Conservation (phyloP, 139 green algal genomes). For the Tetraselmis chui region DNA sequence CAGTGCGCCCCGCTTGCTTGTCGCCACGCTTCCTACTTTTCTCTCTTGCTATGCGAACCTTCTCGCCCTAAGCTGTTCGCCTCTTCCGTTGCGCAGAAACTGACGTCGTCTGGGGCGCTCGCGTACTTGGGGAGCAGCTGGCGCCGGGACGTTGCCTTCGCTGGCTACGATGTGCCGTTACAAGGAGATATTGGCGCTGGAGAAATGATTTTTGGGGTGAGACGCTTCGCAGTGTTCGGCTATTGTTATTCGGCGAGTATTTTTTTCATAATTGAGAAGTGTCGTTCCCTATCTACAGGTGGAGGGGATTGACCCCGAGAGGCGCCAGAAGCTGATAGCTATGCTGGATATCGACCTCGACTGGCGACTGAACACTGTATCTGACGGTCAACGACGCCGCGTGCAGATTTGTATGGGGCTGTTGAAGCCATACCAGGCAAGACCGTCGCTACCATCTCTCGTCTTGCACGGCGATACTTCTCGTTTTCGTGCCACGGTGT, state of each 20-base stretch:
- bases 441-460: too few species aligned
- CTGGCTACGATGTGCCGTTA: conserved; percentile 70
- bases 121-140: conserved; percentile 80
- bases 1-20: background rate
- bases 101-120: conserved; percentile 66
- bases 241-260: background rate
- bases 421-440: conserved; percentile 86
- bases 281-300: too few species aligned
- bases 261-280: conserved; percentile 6
- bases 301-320: conserved; percentile 63
- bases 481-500: too few species aligned
- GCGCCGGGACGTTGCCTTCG: conserved; percentile 87
- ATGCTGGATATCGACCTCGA: conserved; percentile 91
- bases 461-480: too few species aligned
- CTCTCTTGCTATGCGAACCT: background rate
- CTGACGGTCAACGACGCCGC: conserved; percentile 86
- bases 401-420: conserved; percentile 96
- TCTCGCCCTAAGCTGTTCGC: background rate
- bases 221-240: background rate
- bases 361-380: conserved; percentile 91
- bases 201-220: conserved; percentile 74
- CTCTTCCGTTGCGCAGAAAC: conserved; percentile 21
- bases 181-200: conserved; percentile 78
- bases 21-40: background rate
- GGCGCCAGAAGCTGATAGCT: conserved; percentile 66